Evolutionary conservation across 2,329 filamentous ascomycete species (phyloP).

Genomic region (Verticillium longisporum): DNA sequence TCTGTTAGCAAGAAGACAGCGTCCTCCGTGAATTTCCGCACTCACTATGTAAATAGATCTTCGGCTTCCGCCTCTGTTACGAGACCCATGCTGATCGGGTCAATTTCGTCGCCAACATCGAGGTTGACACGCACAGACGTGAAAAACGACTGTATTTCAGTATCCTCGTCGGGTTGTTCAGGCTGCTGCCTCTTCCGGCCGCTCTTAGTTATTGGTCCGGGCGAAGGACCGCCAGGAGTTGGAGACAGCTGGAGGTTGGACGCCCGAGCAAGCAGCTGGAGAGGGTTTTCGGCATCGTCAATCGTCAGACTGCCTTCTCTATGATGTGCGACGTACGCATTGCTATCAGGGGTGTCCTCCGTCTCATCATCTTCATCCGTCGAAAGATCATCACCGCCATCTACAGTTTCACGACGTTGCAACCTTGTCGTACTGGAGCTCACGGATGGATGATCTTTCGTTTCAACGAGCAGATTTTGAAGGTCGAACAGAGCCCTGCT

Average conservation of each 20-base stretch:
- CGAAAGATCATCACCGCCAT: conserved; percentile 21
- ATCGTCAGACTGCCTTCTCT: conserved; percentile 49
- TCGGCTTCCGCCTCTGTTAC: conserved; percentile 59
- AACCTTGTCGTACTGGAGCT: conserved; percentile 3
- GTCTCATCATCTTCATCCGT: conserved; percentile 24
- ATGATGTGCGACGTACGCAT: conserved; percentile 14
- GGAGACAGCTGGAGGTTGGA: conserved; percentile 59
- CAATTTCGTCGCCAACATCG: conserved; percentile 57
- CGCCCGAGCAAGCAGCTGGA: conserved; percentile 66
- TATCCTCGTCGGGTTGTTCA: conserved; percentile 28
- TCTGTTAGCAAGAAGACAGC: neutral
- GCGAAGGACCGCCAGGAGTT: conserved; percentile 15
- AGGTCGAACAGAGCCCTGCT: conserved; percentile 37
- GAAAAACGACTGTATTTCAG: conserved; percentile 58
- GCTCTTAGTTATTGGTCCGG: conserved; percentile 5
- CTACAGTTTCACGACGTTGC: conserved; percentile 15
- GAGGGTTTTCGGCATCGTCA: conserved; percentile 68
- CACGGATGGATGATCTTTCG: conserved; percentile 9
- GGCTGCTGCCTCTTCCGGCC: conserved; percentile 11
- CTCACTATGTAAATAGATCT: conserved; percentile 58
- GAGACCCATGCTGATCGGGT: conserved; percentile 65
- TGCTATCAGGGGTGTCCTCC: conserved; percentile 17
- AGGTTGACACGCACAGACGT: conserved; percentile 55
- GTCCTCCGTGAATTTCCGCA: conserved; percentile 2
- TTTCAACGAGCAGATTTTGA: conserved; percentile 28